Evolutionary conservation across 164 flowering plant genomes (phyloP), one percentile per base, ranked within the genome.

Genomic region (Berberis vulgaris): DNA sequence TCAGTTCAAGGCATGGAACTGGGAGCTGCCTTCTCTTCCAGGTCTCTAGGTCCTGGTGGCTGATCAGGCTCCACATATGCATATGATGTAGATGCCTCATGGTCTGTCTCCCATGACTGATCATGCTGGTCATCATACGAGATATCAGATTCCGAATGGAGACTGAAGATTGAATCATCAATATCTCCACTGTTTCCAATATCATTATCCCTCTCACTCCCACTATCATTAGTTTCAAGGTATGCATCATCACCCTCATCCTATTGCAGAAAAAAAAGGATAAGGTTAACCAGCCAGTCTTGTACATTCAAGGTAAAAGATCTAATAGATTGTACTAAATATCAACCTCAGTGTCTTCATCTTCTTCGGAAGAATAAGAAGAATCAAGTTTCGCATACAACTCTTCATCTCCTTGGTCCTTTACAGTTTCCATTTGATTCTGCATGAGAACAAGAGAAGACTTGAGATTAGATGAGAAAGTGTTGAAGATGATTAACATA

Each of bases 161-260:
- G 45, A 57, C 66, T 65, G 41, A 61, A 53, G 62, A 55, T 69
- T 3, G 61, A 57, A 41, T 65, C 46, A 13, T 68, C 57, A 12
- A 4, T 45, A 66, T 69, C 81, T 60, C 73, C 76, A 40, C 41
- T 45, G 40, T 57, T 66, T 43, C 74, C 79, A 47, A 63, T 65
- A 41, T 73, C 84, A 47, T 70, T 53, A n/a, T 67, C 56, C 26
- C 26, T 67, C 41, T 75, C 79, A 47, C 65, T 65, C 38, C 74
- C 84, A 47, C 72, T 55, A 13, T 65, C 57, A 54, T 77, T 81
- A n/a, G 75, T 80, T 73, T 73, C 77, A n/a, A 84, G 85, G 76
- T 81, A 83, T 45, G 83, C 81, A 38, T 81, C 93, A 42, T 85
- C 90, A 43, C 74, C 86, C 75, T 86, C 97, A 63, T 86, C 94